A percentile compares a stretch with the other conserved stretches of the same genome.
phyloP scores from a whole-genome alignment of 148 eudicot species.

The Gaultheria prostrata region DNA sequence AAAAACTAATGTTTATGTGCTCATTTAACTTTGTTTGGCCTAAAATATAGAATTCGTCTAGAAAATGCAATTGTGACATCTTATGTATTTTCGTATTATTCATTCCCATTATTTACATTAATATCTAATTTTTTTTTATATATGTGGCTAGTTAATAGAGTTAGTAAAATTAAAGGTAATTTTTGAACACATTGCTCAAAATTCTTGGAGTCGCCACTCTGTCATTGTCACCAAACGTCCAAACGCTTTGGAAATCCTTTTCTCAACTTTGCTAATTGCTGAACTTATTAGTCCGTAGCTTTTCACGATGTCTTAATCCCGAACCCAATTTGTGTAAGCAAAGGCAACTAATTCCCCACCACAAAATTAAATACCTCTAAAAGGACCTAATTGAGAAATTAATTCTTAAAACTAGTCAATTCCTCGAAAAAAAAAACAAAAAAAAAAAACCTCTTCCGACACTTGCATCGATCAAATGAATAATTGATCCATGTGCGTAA shows the following conservation, averaged over 20 bases:
- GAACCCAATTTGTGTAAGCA: neutral
- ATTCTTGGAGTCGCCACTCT: too few species aligned
- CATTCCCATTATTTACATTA: too few species aligned
- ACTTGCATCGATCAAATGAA: neutral
- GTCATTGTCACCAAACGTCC: neutral
- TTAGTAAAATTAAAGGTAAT: too few species aligned
- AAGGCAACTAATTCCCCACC: neutral
- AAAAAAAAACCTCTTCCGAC: neutral
- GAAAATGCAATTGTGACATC: too few species aligned
- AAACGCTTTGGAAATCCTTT: neutral
- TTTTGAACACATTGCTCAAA: too few species aligned
- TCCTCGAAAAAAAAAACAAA: neutral
- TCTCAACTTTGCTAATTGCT: neutral
- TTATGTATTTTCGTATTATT: too few species aligned
- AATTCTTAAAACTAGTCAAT: neutral
- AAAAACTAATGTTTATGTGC: too few species aligned
- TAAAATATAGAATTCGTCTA: too few species aligned
- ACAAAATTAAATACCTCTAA: neutral
- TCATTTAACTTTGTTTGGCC: too few species aligned
- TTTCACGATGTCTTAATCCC: neutral
- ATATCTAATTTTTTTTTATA: too few species aligned
- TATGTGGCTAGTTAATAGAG: too few species aligned
- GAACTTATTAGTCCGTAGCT: too few species aligned
- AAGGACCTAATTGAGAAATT: neutral
- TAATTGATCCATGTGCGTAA: neutral